Conservation (phyloP, 345 rosid species). For the Mallotus nudiflorus region DNA sequence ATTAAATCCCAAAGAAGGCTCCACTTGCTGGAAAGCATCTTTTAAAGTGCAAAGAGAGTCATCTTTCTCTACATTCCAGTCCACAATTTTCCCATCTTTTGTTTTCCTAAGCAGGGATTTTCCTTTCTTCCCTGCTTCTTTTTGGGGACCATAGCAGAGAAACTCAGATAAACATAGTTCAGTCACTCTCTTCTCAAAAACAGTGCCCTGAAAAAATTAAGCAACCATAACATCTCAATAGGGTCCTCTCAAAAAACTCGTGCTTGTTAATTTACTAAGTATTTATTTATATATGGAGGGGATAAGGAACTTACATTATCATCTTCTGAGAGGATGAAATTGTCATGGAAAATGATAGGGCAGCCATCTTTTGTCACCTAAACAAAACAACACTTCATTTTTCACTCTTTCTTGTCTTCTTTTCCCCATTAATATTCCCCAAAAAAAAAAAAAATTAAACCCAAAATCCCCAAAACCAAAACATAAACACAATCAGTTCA, state of each 20-base stretch:
- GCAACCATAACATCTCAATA: not conserved
- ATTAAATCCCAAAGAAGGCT: constrained; percentile 75
- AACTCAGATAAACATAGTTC: constrained; percentile 70
- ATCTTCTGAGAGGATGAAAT: constrained; percentile 69
- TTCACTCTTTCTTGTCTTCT: constrained; percentile 22
- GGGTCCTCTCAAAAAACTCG: too few relatives aligned
- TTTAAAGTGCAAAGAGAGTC: constrained; percentile 74
- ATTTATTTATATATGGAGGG: too few relatives aligned
- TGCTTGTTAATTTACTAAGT: not conserved
- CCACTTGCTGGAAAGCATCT: constrained; percentile 76
- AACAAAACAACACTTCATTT: constrained; percentile 41
- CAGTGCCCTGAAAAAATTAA: constrained; percentile 47
- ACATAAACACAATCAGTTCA: constrained; percentile 16
- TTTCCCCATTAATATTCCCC: not conserved
- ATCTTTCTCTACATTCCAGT: constrained; percentile 71
- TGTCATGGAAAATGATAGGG: constrained; percentile 95
- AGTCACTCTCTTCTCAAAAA: constrained; percentile 79
- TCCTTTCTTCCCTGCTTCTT: constrained; percentile 44
- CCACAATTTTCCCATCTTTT: constrained; percentile 65
- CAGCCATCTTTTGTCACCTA: constrained; percentile 91
- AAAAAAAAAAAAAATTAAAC: not conserved
- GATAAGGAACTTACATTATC: constrained; percentile 61
- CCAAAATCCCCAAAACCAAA: constrained; percentile 5
- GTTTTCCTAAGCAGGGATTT: constrained; percentile 67
- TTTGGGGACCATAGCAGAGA: constrained; percentile 73